Percentiles rank a stretch among this genome's conserved stretches.
phyloP scores from a whole-genome alignment of 208 protist genomes.

The Spongospora subterranea region DNA sequence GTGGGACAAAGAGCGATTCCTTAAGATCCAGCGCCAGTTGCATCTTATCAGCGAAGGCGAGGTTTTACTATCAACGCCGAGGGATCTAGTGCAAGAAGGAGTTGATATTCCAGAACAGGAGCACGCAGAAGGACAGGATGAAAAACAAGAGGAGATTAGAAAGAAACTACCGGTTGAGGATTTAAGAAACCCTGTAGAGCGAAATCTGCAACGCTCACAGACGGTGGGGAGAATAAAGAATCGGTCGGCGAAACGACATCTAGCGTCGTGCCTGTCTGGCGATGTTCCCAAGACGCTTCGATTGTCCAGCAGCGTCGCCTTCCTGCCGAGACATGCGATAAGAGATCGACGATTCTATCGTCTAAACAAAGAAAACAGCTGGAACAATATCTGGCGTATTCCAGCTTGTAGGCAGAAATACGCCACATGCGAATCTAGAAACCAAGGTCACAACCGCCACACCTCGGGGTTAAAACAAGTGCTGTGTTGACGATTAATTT shows the following conservation, averaged over 20 bases:
- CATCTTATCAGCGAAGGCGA: background rate
- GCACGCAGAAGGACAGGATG: background rate
- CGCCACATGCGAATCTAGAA: background rate
- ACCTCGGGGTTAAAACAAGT: background rate
- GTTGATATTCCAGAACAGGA: background rate
- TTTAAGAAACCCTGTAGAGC: background rate
- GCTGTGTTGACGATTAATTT: background rate
- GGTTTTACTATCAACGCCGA: background rate
- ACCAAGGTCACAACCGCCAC: background rate
- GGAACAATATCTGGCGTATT: conserved; percentile 52
- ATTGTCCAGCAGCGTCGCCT: background rate
- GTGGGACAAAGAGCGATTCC: background rate
- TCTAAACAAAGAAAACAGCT: background rate
- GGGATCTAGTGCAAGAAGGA: background rate
- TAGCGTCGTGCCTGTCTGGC: background rate
- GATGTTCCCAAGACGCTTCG: background rate
- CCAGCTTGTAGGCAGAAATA: background rate
- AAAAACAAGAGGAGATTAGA: too few species aligned
- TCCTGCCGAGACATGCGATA: background rate
- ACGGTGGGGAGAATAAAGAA: background rate
- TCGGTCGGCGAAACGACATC: background rate
- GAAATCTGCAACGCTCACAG: background rate
- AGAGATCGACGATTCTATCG: conserved; percentile 5
- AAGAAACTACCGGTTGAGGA: too few species aligned
- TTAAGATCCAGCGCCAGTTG: background rate